Conservation (phyloP, 108 stramenopile genomes). For the Cyclotella cryptica region DNA sequence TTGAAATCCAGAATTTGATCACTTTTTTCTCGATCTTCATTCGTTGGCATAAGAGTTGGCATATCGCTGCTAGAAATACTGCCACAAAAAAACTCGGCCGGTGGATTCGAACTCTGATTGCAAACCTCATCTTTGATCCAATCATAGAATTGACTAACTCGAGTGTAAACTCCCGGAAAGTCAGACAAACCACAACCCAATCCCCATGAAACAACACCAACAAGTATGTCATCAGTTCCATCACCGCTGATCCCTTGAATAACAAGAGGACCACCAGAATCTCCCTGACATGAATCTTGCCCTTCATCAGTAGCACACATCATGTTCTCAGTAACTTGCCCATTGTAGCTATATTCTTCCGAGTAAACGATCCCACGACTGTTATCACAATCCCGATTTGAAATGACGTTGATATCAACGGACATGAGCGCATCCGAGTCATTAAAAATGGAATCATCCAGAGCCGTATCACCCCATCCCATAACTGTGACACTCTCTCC, state of each 20-base stretch:
- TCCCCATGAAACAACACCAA: slow-evolving; percentile 40
- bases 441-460: background rate
- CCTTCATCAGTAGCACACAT: slow-evolving; percentile 34
- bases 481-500: slow-evolving; percentile 52
- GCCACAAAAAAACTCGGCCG: background rate
- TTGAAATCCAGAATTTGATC: too few relatives aligned
- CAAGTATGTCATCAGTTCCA: background rate
- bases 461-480: slow-evolving; percentile 49
- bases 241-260: background rate
- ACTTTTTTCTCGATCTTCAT: too few relatives aligned
- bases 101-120: slow-evolving; percentile 3
- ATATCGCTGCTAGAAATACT: too few relatives aligned
- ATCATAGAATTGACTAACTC: slow-evolving; percentile 37
- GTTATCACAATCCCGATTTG: slow-evolving; percentile 36
- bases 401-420: slow-evolving; percentile 14
- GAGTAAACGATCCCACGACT: background rate
- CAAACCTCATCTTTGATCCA: slow-evolving; percentile 66
- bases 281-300: slow-evolving; percentile 48
- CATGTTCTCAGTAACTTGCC: slow-evolving; percentile 39
- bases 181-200: slow-evolving; percentile 28
- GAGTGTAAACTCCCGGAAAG: slow-evolving; percentile 62
- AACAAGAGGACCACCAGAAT: slow-evolving; percentile 26
- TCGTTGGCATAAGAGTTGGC: too few relatives aligned
- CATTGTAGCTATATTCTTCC: slow-evolving; percentile 16
- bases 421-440: background rate